phyloP scores from a whole-genome alignment of 169 alveolate genomes.

The Plasmodium blacklocki region DNA sequence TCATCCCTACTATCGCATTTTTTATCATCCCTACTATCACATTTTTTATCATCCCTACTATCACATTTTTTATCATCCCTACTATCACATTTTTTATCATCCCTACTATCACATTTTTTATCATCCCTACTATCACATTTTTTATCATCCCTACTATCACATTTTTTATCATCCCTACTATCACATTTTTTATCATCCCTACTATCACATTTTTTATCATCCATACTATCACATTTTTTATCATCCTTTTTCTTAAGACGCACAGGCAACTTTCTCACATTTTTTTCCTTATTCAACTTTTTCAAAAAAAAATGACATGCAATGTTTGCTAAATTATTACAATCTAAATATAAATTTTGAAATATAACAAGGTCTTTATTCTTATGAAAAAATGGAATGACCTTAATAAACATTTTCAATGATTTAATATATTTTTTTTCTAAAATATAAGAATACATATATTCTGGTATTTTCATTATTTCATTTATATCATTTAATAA shows the following conservation, averaged over 20 bases:
- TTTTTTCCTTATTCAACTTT: slow-evolving; percentile 17
- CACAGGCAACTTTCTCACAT: neutral
- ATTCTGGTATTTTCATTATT: slow-evolving; percentile 66
- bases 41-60: too few relatives aligned
- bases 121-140: too few relatives aligned
- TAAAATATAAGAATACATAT: slow-evolving; percentile 32
- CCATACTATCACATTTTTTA: neutral
- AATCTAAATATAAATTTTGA: slow-evolving; percentile 35
- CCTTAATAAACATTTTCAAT: slow-evolving; percentile 38
- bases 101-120: too few relatives aligned
- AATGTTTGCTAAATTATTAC: slow-evolving; percentile 60
- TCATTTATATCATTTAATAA: slow-evolving; percentile 25
- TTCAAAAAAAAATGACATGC: slow-evolving; percentile 46
- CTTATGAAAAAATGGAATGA: slow-evolving; percentile 42
- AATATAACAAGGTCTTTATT: slow-evolving; percentile 23
- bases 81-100: neutral
- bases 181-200: too few relatives aligned
- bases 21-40: neutral
- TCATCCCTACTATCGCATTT: neutral
- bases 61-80: too few relatives aligned
- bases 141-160: too few relatives aligned
- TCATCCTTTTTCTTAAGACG: neutral
- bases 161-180: too few relatives aligned
- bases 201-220: neutral
- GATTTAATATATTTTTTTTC: slow-evolving; percentile 24